Base-by-base conservation (phyloP, 2,329 filamentous ascomycete genomes). In the Metarhizium brunneum region DNA sequence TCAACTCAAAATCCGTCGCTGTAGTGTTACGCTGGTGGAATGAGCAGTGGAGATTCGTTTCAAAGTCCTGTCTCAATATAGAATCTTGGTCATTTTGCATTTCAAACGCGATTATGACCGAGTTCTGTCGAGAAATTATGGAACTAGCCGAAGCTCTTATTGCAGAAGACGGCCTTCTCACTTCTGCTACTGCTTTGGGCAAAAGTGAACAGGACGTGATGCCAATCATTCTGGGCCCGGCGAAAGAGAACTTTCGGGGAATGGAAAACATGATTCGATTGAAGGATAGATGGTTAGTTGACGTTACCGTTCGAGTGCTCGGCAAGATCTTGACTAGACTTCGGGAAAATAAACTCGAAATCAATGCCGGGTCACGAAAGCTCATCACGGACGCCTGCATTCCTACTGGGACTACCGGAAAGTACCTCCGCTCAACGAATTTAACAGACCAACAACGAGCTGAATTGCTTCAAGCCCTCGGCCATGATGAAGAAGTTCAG, bases 61-160 rank as follows among this genome's bases (percentile, higher is more conserved):
- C 86, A 47, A 85, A 87, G 55, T 88, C 92, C 16, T 96, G 96
- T 65, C 78, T 84, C 47, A 84, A 86, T 58, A 95, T 92, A 3
- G 91, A 96, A 66, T 74, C 76, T 11, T 99, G 94, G 94, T 90
- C 90, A 60, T 75, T 82, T 14, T 80, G 80, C 4, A 83, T 89
- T 57, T 86, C 92, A 52, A 94, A 90, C 66, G 72, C 77, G 20
- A 77, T 83, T 54, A 92, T 99, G 89, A 86, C 91, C 64, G 86
- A 96, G 56, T 96, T 97, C 65, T 96, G 92, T 66, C 86, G 94
- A 61, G 90, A 96, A 66, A 88, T 89, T 14, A 99, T 99, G 83
- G 90, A 97, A 64, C 88, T 96, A 65, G 92, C 92, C 0, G 89
- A 95, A 65, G 80, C 82, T 40, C 79, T 96, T 2, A 88, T 97